Conservation (phyloP, 2,329 filamentous ascomycete species). For the Plenodomus tracheiphilus region DNA sequence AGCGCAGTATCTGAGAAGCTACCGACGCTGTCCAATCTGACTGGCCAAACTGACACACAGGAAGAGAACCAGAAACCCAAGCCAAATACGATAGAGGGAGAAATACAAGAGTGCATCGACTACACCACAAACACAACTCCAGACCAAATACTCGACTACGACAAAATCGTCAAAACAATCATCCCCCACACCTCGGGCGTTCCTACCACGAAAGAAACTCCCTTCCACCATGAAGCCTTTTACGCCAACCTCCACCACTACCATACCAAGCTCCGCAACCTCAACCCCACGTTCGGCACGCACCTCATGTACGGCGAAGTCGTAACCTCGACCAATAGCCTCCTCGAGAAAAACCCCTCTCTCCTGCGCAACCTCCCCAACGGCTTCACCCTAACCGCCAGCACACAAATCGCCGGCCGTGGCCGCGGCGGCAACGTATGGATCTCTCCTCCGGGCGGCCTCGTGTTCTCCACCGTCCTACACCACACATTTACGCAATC, state of each 20-base stretch:
- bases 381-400: slow-evolving; percentile 87
- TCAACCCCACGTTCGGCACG: slow-evolving; percentile 70
- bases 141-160: slow-evolving; percentile 74
- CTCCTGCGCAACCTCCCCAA: slow-evolving; percentile 75
- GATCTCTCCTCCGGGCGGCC: slow-evolving; percentile 83
- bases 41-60: slow-evolving; percentile 18
- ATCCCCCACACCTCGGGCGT: slow-evolving; percentile 69
- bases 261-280: slow-evolving; percentile 59
- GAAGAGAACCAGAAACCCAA: slow-evolving; percentile 12
- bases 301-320: slow-evolving; percentile 86
- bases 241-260: slow-evolving; percentile 73
- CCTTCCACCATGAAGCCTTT: slow-evolving; percentile 83
- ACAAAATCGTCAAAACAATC: slow-evolving; percentile 71
- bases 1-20: slow-evolving; percentile 31
- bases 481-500: slow-evolving; percentile 78
- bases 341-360: slow-evolving; percentile 88
- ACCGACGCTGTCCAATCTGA: slow-evolving; percentile 27
- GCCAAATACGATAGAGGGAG: slow-evolving; percentile 30
- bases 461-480: slow-evolving; percentile 88
- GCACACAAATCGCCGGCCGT: slow-evolving; percentile 83
- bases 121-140: slow-evolving; percentile 39
- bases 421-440: slow-evolving; percentile 92
- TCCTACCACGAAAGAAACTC: slow-evolving; percentile 73
- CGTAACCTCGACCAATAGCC: slow-evolving; percentile 89
- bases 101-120: slow-evolving; percentile 31